Conservation (phyloP, 1,284 basidiomycete species). For the Trichosporon coremiiforme region DNA sequence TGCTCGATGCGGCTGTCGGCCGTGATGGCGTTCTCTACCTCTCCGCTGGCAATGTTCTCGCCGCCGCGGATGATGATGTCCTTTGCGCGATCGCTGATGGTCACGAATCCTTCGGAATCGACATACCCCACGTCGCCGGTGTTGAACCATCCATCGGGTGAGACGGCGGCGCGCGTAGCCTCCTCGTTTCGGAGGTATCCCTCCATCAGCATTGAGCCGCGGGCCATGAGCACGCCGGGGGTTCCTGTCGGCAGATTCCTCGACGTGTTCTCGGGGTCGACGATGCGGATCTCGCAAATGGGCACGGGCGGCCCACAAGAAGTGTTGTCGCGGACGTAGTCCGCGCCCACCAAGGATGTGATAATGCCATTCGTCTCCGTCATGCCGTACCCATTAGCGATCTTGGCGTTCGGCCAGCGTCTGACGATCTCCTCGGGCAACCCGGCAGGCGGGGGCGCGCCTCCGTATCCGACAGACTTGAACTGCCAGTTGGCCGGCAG, state of each 20-base stretch:
- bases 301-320: constrained; percentile 43
- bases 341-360: constrained; percentile 41
- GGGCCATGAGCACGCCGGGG: constrained; percentile 40
- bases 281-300: constrained; percentile 42
- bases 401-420: constrained; percentile 40
- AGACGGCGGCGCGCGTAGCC: constrained; percentile 27
- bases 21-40: constrained; percentile 49
- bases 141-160: constrained; percentile 50
- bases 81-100: constrained; percentile 43
- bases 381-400: constrained; percentile 48
- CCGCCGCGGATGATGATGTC: constrained; percentile 54
- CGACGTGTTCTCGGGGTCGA: constrained; percentile 32
- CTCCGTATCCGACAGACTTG: constrained; percentile 51
- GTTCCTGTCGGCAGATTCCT: constrained; percentile 32
- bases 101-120: constrained; percentile 46
- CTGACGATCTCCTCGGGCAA: constrained; percentile 38
- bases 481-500: constrained; percentile 29
- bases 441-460: constrained; percentile 46
- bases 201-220: constrained; percentile 49
- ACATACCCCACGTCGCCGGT: constrained; percentile 48
- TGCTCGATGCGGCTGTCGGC: constrained; percentile 40
- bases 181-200: constrained; percentile 41
- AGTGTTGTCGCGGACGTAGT: constrained; percentile 37
- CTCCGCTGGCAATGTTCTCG: constrained; percentile 45
- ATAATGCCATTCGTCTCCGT: constrained; percentile 53